Percentiles rank a stretch among this genome's conserved stretches.
These are phyloP conservation scores for Eucalyptus cladocalyx DNA, from an alignment of 345 rosid species.

Conservation along the genomic window DNA sequence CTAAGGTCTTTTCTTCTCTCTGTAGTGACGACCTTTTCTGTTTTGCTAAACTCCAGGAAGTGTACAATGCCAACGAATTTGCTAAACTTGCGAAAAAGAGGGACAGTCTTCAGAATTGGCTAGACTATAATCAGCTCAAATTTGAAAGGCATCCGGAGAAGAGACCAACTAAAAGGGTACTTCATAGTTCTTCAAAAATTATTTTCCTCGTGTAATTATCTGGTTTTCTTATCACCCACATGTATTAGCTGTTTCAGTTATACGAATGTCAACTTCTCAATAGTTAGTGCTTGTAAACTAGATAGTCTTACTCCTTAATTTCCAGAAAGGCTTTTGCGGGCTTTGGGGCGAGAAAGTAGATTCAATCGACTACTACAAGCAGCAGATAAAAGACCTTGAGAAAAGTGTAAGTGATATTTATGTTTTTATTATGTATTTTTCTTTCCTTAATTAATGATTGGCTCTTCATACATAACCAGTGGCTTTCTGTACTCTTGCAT, in stretches of 20 bases:
- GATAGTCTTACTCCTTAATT: background rate
- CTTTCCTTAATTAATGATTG: background rate
- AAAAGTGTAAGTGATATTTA: conserved; percentile 31
- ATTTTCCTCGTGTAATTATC: background rate
- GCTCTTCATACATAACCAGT: background rate
- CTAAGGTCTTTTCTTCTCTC: background rate
- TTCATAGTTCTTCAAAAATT: background rate
- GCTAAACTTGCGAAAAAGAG: conserved; percentile 66
- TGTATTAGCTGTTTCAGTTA: background rate
- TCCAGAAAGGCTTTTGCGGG: conserved; percentile 84
- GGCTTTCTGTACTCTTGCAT: background rate
- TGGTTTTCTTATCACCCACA: background rate
- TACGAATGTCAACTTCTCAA: background rate
- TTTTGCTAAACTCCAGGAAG: conserved; percentile 39
- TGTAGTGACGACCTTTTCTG: background rate
- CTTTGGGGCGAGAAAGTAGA: conserved; percentile 76
- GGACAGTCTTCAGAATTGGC: conserved; percentile 76
- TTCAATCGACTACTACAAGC: conserved; percentile 70
- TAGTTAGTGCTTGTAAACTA: background rate
- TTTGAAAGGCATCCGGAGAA: conserved; percentile 73
- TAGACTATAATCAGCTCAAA: conserved; percentile 75
- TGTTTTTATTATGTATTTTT: background rate
- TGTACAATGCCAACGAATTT: conserved; percentile 71
- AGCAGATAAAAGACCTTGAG: conserved; percentile 43
- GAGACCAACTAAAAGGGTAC: conserved; percentile 69